phyloP scores from a whole-genome alignment of 352 stramenopile species.

The Globisporangium spiculum region DNA sequence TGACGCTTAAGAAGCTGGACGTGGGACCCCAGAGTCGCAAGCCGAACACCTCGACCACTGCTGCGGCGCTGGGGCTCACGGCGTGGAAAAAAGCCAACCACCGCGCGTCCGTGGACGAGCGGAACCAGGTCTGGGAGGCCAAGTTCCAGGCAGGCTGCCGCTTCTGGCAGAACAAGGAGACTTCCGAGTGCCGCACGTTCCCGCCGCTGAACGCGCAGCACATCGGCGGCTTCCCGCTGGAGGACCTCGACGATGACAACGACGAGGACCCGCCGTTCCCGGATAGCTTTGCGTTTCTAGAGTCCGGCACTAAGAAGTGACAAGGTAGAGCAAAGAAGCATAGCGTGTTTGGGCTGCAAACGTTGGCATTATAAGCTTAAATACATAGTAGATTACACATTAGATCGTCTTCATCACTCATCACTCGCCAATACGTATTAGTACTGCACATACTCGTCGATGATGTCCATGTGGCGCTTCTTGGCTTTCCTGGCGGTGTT shows the following conservation, averaged over 20 bases:
- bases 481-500: not conserved
- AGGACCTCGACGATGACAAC: constrained; percentile 21
- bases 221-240: constrained; percentile 3
- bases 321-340: not conserved
- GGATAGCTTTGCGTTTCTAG: constrained; percentile 67
- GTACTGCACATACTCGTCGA: constrained; percentile 11
- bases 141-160: constrained; percentile 71
- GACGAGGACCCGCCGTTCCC: constrained; percentile 51
- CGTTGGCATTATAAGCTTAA: not conserved
- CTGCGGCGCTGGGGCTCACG: constrained; percentile 16
- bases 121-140: constrained; percentile 48
- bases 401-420: not conserved
- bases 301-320: not conserved
- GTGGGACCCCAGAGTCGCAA: constrained; percentile 19
- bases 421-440: not conserved
- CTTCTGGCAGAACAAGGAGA: constrained; percentile 77
- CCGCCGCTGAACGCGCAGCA: constrained; percentile 19
- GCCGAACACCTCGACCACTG: constrained; percentile 17
- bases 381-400: not conserved
- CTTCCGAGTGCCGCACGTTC: constrained; percentile 44
- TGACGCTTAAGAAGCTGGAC: constrained; percentile 51
- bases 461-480: not conserved
- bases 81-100: constrained; percentile 43
- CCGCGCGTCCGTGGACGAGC: constrained; percentile 23
- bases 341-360: not conserved